Conservation (phyloP, 2,329 filamentous ascomycete genomes). For the Trichophyton simii region DNA sequence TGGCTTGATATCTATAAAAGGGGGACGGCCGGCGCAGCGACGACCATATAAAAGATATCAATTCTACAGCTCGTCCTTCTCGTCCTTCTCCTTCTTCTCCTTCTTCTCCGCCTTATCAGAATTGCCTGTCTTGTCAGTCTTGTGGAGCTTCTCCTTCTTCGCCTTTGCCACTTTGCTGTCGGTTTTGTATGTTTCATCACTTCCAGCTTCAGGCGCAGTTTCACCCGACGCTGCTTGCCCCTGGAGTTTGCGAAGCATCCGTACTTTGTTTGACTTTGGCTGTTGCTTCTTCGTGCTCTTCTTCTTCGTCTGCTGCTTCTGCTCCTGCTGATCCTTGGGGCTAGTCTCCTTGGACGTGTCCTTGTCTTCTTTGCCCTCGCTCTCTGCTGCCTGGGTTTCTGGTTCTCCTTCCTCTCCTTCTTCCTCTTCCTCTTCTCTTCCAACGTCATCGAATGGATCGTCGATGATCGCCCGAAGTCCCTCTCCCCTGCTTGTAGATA, state of each 20-base stretch:
- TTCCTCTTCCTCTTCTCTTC: conserved; percentile 27
- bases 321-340: conserved; percentile 13
- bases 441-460: conserved; percentile 36
- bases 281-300: conserved; percentile 17
- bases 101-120: neutral
- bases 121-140: neutral
- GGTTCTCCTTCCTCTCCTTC: conserved; percentile 1
- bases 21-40: neutral
- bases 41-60: neutral
- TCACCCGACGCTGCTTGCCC: conserved; percentile 8
- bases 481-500: conserved; percentile 53
- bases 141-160: neutral
- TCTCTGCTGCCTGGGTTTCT: neutral
- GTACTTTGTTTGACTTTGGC: conserved; percentile 14
- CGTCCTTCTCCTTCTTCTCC: neutral
- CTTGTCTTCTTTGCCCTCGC: neutral
- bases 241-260: conserved; percentile 12
- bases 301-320: conserved; percentile 14
- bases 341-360: conserved; percentile 4
- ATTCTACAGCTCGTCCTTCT: conserved; percentile 1
- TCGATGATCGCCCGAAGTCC: conserved; percentile 62
- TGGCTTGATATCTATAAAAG: neutral
- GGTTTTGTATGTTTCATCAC: conserved; percentile 27
- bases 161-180: conserved; percentile 21
- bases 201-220: conserved; percentile 17